These are phyloP conservation scores for Colletotrichum destructivum DNA, from an alignment of 2,329 filamentous ascomycete species.

Conservation along the genomic window DNA sequence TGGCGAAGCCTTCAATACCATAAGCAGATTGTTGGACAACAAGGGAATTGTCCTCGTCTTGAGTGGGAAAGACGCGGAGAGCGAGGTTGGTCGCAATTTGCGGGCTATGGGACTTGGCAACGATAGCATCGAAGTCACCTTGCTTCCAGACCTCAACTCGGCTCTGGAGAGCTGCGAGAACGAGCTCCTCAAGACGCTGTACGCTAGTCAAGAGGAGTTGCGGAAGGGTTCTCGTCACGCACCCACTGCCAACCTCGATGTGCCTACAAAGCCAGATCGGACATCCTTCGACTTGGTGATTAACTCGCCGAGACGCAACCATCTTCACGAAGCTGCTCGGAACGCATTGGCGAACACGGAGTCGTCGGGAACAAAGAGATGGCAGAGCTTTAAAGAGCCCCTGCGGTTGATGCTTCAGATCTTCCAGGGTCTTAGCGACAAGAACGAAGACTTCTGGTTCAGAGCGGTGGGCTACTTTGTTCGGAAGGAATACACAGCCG, in stretches of 20 bases:
- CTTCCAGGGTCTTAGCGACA: conserved; percentile 88
- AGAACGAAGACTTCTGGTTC: conserved; percentile 98
- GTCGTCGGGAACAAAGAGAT: conserved; percentile 73
- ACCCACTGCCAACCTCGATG: conserved; percentile 62
- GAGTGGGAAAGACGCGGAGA: conserved; percentile 84
- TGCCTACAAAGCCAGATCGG: conserved; percentile 58
- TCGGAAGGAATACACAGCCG: conserved; percentile 76
- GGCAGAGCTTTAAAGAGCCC: conserved; percentile 91
- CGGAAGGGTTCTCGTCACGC: conserved; percentile 59
- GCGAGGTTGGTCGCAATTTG: conserved; percentile 82
- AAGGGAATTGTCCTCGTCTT: conserved; percentile 86
- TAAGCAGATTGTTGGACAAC: conserved; percentile 85
- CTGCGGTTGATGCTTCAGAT: conserved; percentile 93
- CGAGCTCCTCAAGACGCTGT: conserved; percentile 86
- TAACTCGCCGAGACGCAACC: conserved; percentile 85
- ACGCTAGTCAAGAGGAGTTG: conserved; percentile 77
- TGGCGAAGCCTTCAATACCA: conserved; percentile 93
- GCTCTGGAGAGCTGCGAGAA: conserved; percentile 97
- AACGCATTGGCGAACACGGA: conserved; percentile 80
- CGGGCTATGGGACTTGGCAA: conserved; percentile 87
- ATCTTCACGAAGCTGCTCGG: conserved; percentile 84
- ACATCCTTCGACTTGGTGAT: conserved; percentile 64
- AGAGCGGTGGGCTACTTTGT: conserved; percentile 82
- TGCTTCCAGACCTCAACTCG: conserved; percentile 92
- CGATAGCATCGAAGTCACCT: conserved; percentile 79